Evolutionary conservation across 2,329 filamentous ascomycete species (phyloP), one percentile per base, ranked within the genome.

Genomic region (Aureobasidium vineae): DNA sequence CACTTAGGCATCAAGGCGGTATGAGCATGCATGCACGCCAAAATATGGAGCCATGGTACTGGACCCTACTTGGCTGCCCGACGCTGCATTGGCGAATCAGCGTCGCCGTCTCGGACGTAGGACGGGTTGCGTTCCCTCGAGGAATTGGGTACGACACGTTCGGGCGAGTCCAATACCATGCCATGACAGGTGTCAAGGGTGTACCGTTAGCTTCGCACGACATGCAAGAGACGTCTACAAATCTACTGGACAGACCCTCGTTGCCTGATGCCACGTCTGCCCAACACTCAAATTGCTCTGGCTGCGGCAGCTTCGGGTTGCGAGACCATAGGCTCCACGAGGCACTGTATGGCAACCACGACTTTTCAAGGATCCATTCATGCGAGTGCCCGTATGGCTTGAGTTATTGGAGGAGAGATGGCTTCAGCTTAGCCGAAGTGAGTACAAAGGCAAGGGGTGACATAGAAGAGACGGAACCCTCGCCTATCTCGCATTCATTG

Each of bases 61-160:
- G 61, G 61, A 54, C 45, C 45, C 43, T 52, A 40, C 31, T 52
- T 63, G 59, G 59, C 59, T 63, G 61, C 61, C 61, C 61, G 61
- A 64, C 49, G 61, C 61, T 54, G 49, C 36, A 64, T 64, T 54
- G 49, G 13, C 61, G 61, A 64, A 64, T 64, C 61, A 64, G 49
- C 61, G 16, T 54, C 23, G 23, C 8, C 31, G n/a, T 63, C 16
- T 63, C 59, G 57, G 40, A 61, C 41, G 57, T 49, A 31, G 57
- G 41, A 61, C 57, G 57, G 57, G 57, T 15, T 61, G 57, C 41
- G 43, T 49, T 61, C 40, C 26, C 43, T 61, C 57, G 40, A 59
- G 40, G 28, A 31, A 41, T 61, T 49, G 57, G 57, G 57, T 61
- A 61, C 57, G 41, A 61, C 57, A 61, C n/a, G 28, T 19, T 21